Conservation (phyloP, 2,329 filamentous ascomycete species). For the Chaetomiaceae sp. region DNA sequence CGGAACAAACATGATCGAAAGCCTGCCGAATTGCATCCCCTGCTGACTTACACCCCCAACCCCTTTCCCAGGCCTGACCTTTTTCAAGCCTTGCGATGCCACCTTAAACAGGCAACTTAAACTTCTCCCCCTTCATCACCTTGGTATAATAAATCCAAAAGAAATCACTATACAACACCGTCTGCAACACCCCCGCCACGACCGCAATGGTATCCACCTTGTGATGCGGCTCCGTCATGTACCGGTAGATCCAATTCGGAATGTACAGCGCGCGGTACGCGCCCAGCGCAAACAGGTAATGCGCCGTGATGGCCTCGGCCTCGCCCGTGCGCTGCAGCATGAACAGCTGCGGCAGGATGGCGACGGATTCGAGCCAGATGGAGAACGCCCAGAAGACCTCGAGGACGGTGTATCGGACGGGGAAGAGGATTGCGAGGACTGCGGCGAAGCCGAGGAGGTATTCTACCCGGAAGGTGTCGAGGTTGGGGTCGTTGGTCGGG, state of each 20-base stretch:
- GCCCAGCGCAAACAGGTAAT: slow-evolving; percentile 93
- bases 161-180: slow-evolving; percentile 94
- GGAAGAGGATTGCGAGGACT: slow-evolving; percentile 74
- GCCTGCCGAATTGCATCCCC: background rate
- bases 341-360: slow-evolving; percentile 94
- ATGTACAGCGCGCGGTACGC: slow-evolving; percentile 93
- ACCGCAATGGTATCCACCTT: slow-evolving; percentile 82
- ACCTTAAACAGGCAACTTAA: slow-evolving; percentile 72
- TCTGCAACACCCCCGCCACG: slow-evolving; percentile 86
- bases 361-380: slow-evolving; percentile 96
- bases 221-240: slow-evolving; percentile 67
- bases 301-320: slow-evolving; percentile 98
- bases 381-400: slow-evolving; percentile 98
- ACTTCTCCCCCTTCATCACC: slow-evolving; percentile 84
- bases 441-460: slow-evolving; percentile 83
- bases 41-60: background rate
- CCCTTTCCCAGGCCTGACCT: background rate
- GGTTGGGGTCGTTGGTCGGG: slow-evolving; percentile 92
- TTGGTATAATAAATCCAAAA: slow-evolving; percentile 99
- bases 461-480: slow-evolving; percentile 95
- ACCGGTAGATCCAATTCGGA: slow-evolving; percentile 96
- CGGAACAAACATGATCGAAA: background rate
- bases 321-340: slow-evolving; percentile 97
- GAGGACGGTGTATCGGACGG: slow-evolving; percentile 73
- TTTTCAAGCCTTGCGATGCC: background rate